Percentiles rank a stretch among this genome's conserved stretches.
Conservation (phyloP, 2,329 filamentous ascomycete genomes). For the Lasiodiplodia sp. region DNA sequence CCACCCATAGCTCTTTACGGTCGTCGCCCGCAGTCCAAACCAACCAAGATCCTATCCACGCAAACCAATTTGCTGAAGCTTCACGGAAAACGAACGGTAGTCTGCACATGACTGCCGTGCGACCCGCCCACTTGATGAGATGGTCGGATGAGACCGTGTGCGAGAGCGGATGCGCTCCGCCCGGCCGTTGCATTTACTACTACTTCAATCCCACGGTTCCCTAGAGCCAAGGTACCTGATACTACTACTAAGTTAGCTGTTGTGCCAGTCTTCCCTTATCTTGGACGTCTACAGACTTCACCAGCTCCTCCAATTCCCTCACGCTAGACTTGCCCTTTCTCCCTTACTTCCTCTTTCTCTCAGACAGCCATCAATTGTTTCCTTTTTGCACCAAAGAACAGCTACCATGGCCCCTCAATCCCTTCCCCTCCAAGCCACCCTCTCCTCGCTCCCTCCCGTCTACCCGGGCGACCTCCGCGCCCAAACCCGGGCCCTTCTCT, state of each 20-base stretch:
- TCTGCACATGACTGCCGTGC: background rate
- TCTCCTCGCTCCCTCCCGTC: conserved; percentile 34
- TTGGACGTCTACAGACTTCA: background rate
- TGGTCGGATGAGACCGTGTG: conserved; percentile 3
- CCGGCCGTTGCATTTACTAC: background rate
- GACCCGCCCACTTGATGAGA: background rate
- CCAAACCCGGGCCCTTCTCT: conserved; percentile 35
- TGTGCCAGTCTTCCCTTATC: background rate
- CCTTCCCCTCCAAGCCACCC: conserved; percentile 32
- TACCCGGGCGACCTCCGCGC: conserved; percentile 33
- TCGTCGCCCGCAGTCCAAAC: conserved; percentile 11
- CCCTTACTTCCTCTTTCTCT: no score
- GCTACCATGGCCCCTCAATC: conserved; percentile 3
- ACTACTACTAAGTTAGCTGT: background rate
- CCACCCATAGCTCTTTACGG: conserved; percentile 4
- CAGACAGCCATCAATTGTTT: background rate
- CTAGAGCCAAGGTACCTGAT: background rate
- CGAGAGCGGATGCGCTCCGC: conserved; percentile 5
- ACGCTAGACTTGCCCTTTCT: no score
- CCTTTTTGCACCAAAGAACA: background rate
- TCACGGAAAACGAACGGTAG: background rate
- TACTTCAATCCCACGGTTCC: conserved; percentile 15
- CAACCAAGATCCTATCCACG: background rate
- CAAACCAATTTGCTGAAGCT: background rate
- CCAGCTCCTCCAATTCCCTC: background rate